Evolutionary conservation across 768 basidiomycete species (phyloP).

Genomic region (Hypsizygus marmoreus): DNA sequence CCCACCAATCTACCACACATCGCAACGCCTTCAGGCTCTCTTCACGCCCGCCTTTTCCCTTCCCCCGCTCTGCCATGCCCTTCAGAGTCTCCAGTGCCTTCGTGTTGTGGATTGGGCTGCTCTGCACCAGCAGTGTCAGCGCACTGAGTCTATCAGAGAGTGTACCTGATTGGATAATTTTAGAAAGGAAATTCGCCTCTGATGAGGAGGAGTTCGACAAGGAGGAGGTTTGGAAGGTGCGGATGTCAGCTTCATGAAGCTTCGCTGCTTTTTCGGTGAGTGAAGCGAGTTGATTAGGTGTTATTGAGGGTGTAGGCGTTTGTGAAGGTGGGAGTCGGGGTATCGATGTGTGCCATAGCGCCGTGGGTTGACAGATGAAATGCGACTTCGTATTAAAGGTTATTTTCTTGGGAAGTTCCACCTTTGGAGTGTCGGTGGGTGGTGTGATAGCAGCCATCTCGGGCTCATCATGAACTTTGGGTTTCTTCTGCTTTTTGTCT

Average conservation of each 20-base stretch:
- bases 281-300: conserved; percentile 45
- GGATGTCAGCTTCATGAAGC: conserved; percentile 46
- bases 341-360: conserved; percentile 59
- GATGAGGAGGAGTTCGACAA: conserved; percentile 64
- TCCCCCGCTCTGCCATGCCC: conserved; percentile 73
- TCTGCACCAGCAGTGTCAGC: conserved; percentile 85
- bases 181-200: conserved; percentile 79
- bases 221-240: conserved; percentile 52
- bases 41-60: conserved; percentile 87
- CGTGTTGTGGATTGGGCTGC: conserved; percentile 83
- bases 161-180: conserved; percentile 86
- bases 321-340: conserved; percentile 38
- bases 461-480: background rate
- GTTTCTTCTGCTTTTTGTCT: conserved; percentile 20
- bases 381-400: conserved; percentile 37
- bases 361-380: conserved; percentile 39
- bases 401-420: conserved; percentile 33
- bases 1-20: conserved; percentile 97
- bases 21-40: conserved; percentile 89
- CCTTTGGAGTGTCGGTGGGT: conserved; percentile 4
- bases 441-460: background rate
- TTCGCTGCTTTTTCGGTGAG: conserved; percentile 48
- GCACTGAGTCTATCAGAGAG: conserved; percentile 91
- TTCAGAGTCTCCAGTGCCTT: conserved; percentile 78
- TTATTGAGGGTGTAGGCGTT: conserved; percentile 30